Evolutionary conservation across 768 basidiomycete species (phyloP), one percentile per base, ranked within the genome.

Genomic region (Termitomyces sp.): DNA sequence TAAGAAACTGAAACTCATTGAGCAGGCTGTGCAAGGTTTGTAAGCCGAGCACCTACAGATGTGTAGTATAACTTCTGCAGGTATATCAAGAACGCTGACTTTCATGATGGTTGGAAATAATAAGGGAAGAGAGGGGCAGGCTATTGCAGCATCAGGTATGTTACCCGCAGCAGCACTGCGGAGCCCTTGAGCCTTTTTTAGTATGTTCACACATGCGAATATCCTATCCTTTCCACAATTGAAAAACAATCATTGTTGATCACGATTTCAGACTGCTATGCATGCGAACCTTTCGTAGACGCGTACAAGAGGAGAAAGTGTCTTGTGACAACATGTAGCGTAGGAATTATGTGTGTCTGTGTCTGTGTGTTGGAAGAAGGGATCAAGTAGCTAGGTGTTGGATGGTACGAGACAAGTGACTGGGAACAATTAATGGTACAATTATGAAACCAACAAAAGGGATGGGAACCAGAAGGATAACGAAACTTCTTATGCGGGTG

Each of bases 1-100:
- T 82, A 91, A 0, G 85, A 84, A 48, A 88, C 88, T 89, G 23
- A 49, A 46, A 50, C 20, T 36, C 33, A 23, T 56, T 32, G 26
- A 48, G 23, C 36, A 54, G 10, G 57, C 28, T 20, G 4, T 18
- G 49, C 46, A 26, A 23, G 2, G 7, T 38, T 55, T 35, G 48
- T n/a, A 50, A 18, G 12, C 32, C 23, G 30, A 46, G 66, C 8
- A 53, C 81, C 59, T 63, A 86, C 86, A 72, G 33, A 89, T 86
- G 63, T 85, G 74, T 48, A 89, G 75, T 30, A 84, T 60, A 36
- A 82, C 72, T 69, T 89, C 88, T 28, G 79, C 74, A 20, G 86
- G 85, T 12, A 87, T 66, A 52, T 72, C 68, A 26, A 75, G 65
- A 41, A 79, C 58, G 57, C 64, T 67, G 20, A 41, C 43, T 33